Base-by-base conservation (phyloP, 805 yeast genomes). In the Starmera pachycereana region DNA sequence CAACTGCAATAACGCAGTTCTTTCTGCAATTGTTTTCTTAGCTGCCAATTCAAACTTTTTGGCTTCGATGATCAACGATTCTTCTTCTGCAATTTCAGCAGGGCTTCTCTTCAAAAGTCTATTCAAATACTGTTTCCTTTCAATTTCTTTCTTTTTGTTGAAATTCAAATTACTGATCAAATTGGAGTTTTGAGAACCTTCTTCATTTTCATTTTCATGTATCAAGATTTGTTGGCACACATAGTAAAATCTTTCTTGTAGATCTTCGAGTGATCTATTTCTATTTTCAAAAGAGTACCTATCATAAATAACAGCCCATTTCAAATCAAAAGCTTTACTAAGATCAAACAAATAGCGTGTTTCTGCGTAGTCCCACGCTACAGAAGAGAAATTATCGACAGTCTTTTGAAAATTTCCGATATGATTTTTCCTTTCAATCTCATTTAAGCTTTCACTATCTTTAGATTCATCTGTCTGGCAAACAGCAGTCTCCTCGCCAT, bases 81-180 rank as follows among this genome's bases (percentile, higher is more conserved):
- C 97, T 56, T 92, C 99, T 63, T 92, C 98, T 0, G 97, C 97
- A 35, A 92, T 85, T 57, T 92, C 98, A 0, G 97, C 95, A 1
- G 98, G 97, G 3, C 90, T 78, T 49, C 99, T 68, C 31, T 78
- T 77, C 34, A 90, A 67, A 32, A 92, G 64, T 44, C 85, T 75
- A 50, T 79, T 80, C 36, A 92, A 62, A 54, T 90, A 90, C 38
- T 74, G 74, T 51, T 92, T 92, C 45, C 98, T 73, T 49, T 80
- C 86, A 16, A 71, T 44, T 57, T 92, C 98, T 47, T 75, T 78
- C 7, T 71, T 69, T 49, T 78, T 80, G 32, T 85, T 77, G 56
- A 71, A 92, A 16, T 77, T 69, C 52, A 92, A 68, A 25, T 78
- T 69, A 28, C 80, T 79, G 14, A 81, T 68, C 33, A 87, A 56